Base-by-base conservation (phyloP, 345 rosid genomes). In the Erysimum cheiranthoides region DNA sequence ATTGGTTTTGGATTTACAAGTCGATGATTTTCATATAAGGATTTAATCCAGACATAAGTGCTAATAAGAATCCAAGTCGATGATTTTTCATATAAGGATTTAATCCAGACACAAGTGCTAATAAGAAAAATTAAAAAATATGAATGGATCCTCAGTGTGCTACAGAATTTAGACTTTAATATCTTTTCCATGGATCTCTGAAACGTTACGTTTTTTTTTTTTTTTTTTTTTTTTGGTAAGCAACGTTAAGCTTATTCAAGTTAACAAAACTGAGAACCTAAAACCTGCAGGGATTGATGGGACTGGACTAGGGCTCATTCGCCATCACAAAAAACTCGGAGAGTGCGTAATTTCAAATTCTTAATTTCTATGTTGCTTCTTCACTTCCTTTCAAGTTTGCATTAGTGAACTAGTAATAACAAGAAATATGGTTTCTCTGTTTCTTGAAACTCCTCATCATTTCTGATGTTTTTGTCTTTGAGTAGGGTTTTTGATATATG, bases 251-350 rank as follows among this genome's bases (percentile, higher is more conserved):
- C 35, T 51, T 8, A 6, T 42, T 31, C 38, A 61, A 39, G 25
- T 60, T 73, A 65, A 17, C 46, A 6, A 54, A 45, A 21, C 25
- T 21, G 25, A 21, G 74, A 35, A 47, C 43, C 60, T 18, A 21
- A 35, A 64, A 47, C 58, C 52, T 66, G 71, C 73, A 92, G 97
- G 97, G 42, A 84, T 88, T 8, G 95, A 92, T 66, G 95, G 97
- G n/a, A 85, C 86, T 47, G 97, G 95, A 61, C 85, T 87, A 42
- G 93, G 95, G 8, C 93, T 92, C 52, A 68, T 74, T 66, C 81
- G 61, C 72, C 95, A 92, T 46, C 89, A 89, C 74, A 67, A 74
- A 62, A 79, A 71, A 64, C 85, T 92, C 1, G 91, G 89, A 31
- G 84, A 79, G 97, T 91, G 74, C 66, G 92, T 70, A 28, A 35